A percentile compares a stretch with the other conserved stretches of the same genome.
These are phyloP conservation scores for Penicillium argentinense DNA, from an alignment of 495 filamentous ascomycete species.

Conservation along the genomic window DNA sequence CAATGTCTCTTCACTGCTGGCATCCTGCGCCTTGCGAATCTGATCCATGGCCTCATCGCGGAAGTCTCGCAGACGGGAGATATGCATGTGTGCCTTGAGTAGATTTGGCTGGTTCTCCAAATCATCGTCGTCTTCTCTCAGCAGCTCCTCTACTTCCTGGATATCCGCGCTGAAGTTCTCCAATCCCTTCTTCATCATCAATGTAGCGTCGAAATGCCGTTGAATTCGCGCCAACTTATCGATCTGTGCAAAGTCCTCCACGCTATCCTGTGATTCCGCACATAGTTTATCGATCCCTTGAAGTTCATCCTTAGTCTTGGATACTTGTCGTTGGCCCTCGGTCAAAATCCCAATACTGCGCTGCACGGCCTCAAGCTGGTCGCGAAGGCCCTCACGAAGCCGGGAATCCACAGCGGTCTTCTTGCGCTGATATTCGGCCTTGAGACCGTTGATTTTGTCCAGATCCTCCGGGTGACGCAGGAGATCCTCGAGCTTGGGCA, in stretches of 20 bases:
- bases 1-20: conserved; percentile 72
- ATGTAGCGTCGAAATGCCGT: conserved; percentile 86
- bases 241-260: conserved; percentile 94
- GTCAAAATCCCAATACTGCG: conserved; percentile 80
- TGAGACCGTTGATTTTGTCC: conserved; percentile 88
- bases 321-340: conserved; percentile 84
- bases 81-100: conserved; percentile 81
- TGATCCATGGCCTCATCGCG: conserved; percentile 95
- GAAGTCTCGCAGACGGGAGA: conserved; percentile 89
- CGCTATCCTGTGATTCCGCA: conserved; percentile 93
- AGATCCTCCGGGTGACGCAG: conserved; percentile 79
- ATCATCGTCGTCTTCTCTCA: conserved; percentile 81
- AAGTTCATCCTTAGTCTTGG: conserved; percentile 93
- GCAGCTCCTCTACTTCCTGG: conserved; percentile 67
- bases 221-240: conserved; percentile 91
- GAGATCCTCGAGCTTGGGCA: conserved; percentile 51
- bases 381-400: conserved; percentile 79
- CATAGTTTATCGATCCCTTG: conserved; percentile 97
- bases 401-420: conserved; percentile 87
- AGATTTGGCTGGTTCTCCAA: conserved; percentile 90
- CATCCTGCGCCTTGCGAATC: conserved; percentile 71
- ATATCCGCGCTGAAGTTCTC: conserved; percentile 80
- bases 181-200: conserved; percentile 87
- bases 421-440: conserved; percentile 91
- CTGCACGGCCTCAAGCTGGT: conserved; percentile 91